Evolutionary conservation across 2,329 filamentous ascomycete genomes (phyloP).

Genomic region (Penicillium griseofulvum): DNA sequence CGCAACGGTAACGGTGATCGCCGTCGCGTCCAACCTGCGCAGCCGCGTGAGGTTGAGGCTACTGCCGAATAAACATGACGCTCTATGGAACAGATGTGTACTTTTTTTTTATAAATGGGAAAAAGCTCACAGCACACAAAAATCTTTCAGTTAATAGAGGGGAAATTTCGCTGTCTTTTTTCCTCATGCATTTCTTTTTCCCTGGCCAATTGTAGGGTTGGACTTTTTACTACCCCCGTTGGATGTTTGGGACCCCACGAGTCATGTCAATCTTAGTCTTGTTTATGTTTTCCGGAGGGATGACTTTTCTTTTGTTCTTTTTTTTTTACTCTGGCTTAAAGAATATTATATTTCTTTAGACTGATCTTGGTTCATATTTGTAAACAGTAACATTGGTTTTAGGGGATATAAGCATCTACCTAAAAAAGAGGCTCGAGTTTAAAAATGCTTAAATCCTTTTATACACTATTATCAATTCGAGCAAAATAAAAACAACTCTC

Average conservation of each 20-base stretch:
- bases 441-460: not conserved
- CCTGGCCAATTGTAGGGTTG: constrained; percentile 24
- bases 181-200: constrained; percentile 22
- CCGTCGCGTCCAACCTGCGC: constrained; percentile 29
- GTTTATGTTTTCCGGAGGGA: constrained; percentile 22
- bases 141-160: constrained; percentile 26
- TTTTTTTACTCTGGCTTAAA: constrained; percentile 14
- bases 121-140: constrained; percentile 22
- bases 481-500: not conserved
- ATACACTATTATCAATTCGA: constrained; percentile 1
- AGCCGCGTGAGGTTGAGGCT: constrained; percentile 37
- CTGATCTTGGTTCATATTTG: not conserved
- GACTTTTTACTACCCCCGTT: constrained; percentile 19
- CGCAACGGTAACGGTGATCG: constrained; percentile 29
- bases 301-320: constrained; percentile 16
- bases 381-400: not conserved
- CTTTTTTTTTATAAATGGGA: constrained; percentile 20
- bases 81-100: constrained; percentile 19
- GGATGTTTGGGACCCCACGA: constrained; percentile 28
- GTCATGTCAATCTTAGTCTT: constrained; percentile 27
- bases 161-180: constrained; percentile 17
- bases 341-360: constrained; percentile 17
- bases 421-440: not conserved
- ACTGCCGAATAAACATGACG: constrained; percentile 26
- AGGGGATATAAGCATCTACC: not conserved